A percentile compares a stretch with the other conserved stretches of the same genome.
These are phyloP conservation scores for Erysimum cheiri DNA, from an alignment of 441 rosid genomes.

Conservation along the genomic window DNA sequence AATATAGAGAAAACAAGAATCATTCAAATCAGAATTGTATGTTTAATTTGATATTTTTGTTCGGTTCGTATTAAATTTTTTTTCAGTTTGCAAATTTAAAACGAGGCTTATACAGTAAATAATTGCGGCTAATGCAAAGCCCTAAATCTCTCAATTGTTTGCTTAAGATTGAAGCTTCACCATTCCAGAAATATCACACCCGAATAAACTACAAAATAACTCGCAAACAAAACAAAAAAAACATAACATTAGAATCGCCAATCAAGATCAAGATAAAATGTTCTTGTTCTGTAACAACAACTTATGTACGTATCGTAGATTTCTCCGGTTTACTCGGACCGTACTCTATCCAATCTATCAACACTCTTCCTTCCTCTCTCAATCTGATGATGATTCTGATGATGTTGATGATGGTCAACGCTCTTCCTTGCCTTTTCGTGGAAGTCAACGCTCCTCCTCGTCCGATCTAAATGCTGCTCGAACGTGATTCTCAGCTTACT, in stretches of 20 bases:
- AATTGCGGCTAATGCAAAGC: not conserved
- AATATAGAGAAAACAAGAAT: too few relatives aligned
- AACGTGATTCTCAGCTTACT: slow-evolving; percentile 63
- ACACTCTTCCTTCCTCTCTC: slow-evolving; percentile 89
- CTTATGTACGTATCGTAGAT: slow-evolving; percentile 34
- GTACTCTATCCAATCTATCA: slow-evolving; percentile 89
- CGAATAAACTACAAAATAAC: slow-evolving; percentile 36
- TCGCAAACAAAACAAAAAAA: slow-evolving; percentile 14
- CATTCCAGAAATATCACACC: slow-evolving; percentile 24
- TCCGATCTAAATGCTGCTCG: slow-evolving; percentile 76
- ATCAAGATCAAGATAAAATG: slow-evolving; percentile 40
- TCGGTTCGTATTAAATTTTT: too few relatives aligned
- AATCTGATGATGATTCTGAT: slow-evolving; percentile 48
- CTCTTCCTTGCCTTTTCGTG: slow-evolving; percentile 86
- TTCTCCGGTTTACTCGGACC: slow-evolving; percentile 54
- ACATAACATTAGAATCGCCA: slow-evolving; percentile 29
- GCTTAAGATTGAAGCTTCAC: slow-evolving; percentile 20
- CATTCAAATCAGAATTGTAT: too few relatives aligned
- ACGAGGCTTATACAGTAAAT: not conserved
- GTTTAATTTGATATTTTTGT: too few relatives aligned
- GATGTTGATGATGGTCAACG: slow-evolving; percentile 52
- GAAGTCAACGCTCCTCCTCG: slow-evolving; percentile 86
- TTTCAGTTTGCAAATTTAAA: too few relatives aligned
- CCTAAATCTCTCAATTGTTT: slow-evolving; percentile 14
- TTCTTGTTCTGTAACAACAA: slow-evolving; percentile 31